Evolutionary conservation across 192 early-diverging fungal genomes (phyloP), one percentile per base, ranked within the genome.

Genomic region (Physocladia obscura): DNA sequence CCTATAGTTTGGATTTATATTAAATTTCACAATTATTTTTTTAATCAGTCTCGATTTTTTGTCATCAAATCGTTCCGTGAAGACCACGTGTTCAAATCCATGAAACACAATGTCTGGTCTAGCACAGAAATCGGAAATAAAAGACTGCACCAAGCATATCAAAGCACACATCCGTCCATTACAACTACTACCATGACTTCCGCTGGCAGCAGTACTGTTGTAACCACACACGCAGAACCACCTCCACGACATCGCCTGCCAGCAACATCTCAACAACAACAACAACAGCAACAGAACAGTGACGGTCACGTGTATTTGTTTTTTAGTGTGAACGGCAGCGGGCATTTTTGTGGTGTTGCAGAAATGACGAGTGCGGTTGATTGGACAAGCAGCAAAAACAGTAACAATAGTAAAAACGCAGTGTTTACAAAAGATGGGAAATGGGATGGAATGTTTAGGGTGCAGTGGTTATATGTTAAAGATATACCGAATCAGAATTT

Each of bases 321-420:
- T 56, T 86, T 81, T 54, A 79, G 76, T 39, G 82, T 86, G 11
- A 83, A 85, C 57, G 73, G 80, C 35, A 77, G 75, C 40, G 82
- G 84, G 11, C 81, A 78, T 48, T 86, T 86, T 59, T 86, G 84
- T 54, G 84, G 84, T 19, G 75, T 86, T 60, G 84, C 84, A 3
- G 44, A 77, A 57, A 86, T 86, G 84, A 73, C 73, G 37, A 74
- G 73, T 17, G 31, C 35, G 19, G 79, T 86, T 19, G 58, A 60
- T 40, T 47, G 58, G 36, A n/a, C n/a, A n/a, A n/a, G n/a, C n/a
- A n/a, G n/a, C n/a, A n/a, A n/a, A n/a, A n/a, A n/a, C n/a, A 44
- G 8, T 8, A 27, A 27, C 54, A 6, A 13, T 6, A 22, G 21
- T 19, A 34, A 48, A 21, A 21, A 13, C 37, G 5, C 8, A 5